These are phyloP conservation scores for Westerdykella aurantiaca DNA, from an alignment of 2,329 filamentous ascomycete genomes.

Conservation along the genomic window DNA sequence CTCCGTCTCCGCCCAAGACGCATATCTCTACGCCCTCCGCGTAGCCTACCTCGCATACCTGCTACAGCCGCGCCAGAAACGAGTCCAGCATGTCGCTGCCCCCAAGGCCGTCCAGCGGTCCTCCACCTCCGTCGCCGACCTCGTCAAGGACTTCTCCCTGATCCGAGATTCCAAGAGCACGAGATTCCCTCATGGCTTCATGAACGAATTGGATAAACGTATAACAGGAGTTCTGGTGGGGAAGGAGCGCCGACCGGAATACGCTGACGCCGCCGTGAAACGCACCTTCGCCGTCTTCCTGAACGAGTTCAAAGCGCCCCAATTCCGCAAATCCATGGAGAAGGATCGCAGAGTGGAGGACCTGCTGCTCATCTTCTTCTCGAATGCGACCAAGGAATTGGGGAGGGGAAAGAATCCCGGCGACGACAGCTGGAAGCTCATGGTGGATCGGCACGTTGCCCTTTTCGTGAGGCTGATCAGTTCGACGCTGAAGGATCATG, in stretches of 20 bases:
- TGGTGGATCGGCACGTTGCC: constrained; percentile 91
- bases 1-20: constrained; percentile 59
- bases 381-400: constrained; percentile 84
- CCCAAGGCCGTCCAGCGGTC: constrained; percentile 60
- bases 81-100: constrained; percentile 72
- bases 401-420: constrained; percentile 68
- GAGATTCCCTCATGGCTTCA: constrained; percentile 65
- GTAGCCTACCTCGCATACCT: constrained; percentile 90
- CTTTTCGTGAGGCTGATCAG: constrained; percentile 85
- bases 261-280: constrained; percentile 84
- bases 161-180: constrained; percentile 64
- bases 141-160: constrained; percentile 79
- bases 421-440: constrained; percentile 83
- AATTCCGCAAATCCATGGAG: constrained; percentile 85
- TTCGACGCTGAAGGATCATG: constrained; percentile 72
- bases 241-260: constrained; percentile 78
- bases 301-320: constrained; percentile 83
- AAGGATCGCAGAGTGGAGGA: constrained; percentile 92
- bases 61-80: constrained; percentile 81
- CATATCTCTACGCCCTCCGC: constrained; percentile 84
- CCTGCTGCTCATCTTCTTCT: constrained; percentile 92
- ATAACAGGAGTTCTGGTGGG: constrained; percentile 76
- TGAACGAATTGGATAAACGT: constrained; percentile 66
- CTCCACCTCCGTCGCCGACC: constrained; percentile 68
- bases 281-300: constrained; percentile 92